These are phyloP conservation scores for Zasmidium angulare DNA, from an alignment of 2,329 filamentous ascomycete genomes.

Conservation along the genomic window DNA sequence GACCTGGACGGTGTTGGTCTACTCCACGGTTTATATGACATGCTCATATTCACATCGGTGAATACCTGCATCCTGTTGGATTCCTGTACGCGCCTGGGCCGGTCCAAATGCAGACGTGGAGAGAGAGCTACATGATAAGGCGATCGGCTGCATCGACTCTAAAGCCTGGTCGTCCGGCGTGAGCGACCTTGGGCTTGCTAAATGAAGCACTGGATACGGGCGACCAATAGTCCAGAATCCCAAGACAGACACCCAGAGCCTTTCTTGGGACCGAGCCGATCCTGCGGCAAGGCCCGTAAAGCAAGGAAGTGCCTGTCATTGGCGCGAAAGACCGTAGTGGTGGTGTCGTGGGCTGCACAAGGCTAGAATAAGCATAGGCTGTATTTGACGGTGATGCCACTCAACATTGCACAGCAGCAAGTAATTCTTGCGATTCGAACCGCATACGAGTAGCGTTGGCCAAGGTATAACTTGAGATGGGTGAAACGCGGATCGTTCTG, in stretches of 20 bases:
- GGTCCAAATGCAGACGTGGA: slow-evolving; percentile 18
- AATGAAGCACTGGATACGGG: neutral
- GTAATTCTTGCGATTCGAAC: neutral
- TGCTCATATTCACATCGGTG: neutral
- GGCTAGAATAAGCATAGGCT: neutral
- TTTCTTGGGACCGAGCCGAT: slow-evolving; percentile 4
- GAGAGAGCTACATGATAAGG: slow-evolving; percentile 11
- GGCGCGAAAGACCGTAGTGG: neutral
- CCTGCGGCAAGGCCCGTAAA: slow-evolving; percentile 4
- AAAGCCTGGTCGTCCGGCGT: neutral
- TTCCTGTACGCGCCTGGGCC: slow-evolving; percentile 16
- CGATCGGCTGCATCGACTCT: slow-evolving; percentile 1
- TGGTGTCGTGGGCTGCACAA: slow-evolving; percentile 3
- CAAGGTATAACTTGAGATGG: neutral
- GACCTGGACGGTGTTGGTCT: no score
- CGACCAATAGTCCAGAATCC: neutral
- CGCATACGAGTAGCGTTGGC: neutral
- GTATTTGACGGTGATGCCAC: slow-evolving; percentile 1
- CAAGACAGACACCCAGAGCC: neutral
- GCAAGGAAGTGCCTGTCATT: slow-evolving; percentile 11
- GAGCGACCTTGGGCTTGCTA: neutral
- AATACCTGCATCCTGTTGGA: slow-evolving; percentile 5
- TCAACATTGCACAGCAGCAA: slow-evolving; percentile 7
- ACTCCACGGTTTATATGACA: neutral
- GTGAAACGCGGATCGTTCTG: neutral